A percentile compares a stretch with the other conserved stretches of the same genome.
phyloP scores from a whole-genome alignment of 1,139 yeast species.

The Yamadazyma sp. region DNA sequence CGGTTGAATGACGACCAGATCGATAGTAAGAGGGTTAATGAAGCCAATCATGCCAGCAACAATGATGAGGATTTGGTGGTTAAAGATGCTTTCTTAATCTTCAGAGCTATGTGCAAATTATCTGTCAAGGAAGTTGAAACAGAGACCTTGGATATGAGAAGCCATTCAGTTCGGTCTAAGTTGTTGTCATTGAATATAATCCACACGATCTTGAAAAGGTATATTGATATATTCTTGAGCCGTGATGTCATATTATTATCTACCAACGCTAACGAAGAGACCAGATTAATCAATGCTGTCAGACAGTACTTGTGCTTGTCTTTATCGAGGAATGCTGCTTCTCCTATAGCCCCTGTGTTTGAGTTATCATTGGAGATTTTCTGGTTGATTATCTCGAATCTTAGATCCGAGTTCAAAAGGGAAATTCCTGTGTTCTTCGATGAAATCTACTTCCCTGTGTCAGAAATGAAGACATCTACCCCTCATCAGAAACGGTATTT shows the following conservation, averaged over 20 bases:
- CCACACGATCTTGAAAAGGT: slow-evolving; percentile 81
- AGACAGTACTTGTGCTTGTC: slow-evolving; percentile 83
- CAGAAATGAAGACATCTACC: slow-evolving; percentile 89
- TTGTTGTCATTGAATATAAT: slow-evolving; percentile 83
- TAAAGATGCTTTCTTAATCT: slow-evolving; percentile 89
- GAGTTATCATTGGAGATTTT: slow-evolving; percentile 91
- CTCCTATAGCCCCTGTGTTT: slow-evolving; percentile 87
- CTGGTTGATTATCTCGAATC: slow-evolving; percentile 81
- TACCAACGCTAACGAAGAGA: slow-evolving; percentile 38
- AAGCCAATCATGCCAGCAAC: slow-evolving; percentile 43
- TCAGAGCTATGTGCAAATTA: slow-evolving; percentile 91
- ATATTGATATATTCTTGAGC: slow-evolving; percentile 78
- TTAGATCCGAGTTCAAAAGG: slow-evolving; percentile 83
- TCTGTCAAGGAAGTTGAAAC: slow-evolving; percentile 78
- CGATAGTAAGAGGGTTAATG: slow-evolving; percentile 46
- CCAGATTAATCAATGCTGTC: slow-evolving; percentile 73
- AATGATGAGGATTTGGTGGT: slow-evolving; percentile 65
- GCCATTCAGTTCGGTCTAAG: slow-evolving; percentile 91
- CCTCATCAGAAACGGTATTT: slow-evolving; percentile 90
- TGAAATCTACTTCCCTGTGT: slow-evolving; percentile 91
- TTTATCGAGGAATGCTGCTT: slow-evolving; percentile 89
- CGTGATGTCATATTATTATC: slow-evolving; percentile 61
- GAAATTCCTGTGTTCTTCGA: slow-evolving; percentile 93
- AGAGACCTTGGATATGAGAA: slow-evolving; percentile 76
- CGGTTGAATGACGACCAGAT: slow-evolving; percentile 46